Percentiles rank a stretch among this genome's conserved stretches.
phyloP scores from a whole-genome alignment of 352 stramenopile species.

The Phytophthora colocasiae region DNA sequence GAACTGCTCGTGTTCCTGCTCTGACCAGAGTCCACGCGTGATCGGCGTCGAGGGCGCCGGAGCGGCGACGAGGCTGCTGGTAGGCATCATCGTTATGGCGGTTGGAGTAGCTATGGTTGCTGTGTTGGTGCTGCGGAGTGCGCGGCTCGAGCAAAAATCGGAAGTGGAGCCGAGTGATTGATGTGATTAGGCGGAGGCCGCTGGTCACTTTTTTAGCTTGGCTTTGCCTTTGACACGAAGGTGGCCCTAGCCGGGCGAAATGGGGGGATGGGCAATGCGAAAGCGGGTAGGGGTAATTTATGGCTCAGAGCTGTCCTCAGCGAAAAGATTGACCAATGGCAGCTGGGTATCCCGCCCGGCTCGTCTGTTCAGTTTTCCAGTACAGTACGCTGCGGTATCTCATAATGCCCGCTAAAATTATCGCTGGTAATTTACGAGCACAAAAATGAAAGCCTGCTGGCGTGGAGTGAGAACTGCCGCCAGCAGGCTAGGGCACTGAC shows the following conservation, averaged over 20 bases:
- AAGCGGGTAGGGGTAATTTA: constrained; percentile 37
- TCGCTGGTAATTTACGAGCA: constrained; percentile 39
- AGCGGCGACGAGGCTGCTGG: constrained; percentile 21
- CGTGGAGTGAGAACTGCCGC: not conserved
- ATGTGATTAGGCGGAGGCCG: constrained; percentile 36
- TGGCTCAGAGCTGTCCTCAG: constrained; percentile 28
- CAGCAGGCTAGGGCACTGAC: constrained; percentile 1
- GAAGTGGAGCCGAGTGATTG: constrained; percentile 39
- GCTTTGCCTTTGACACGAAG: constrained; percentile 36
- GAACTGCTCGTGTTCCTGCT: constrained; percentile 83
- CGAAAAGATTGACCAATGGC: constrained; percentile 45
- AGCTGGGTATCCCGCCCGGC: constrained; percentile 31
- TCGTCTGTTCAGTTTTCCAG: constrained; percentile 35
- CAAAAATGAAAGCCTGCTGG: not conserved
- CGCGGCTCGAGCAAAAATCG: constrained; percentile 41
- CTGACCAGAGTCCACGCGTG: constrained; percentile 75
- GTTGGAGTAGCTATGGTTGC: constrained; percentile 19
- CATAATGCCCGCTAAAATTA: constrained; percentile 38
- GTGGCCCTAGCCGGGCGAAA: constrained; percentile 25
- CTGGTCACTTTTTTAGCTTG: constrained; percentile 38
- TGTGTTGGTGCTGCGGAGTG: constrained; percentile 26
- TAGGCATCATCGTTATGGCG: constrained; percentile 44
- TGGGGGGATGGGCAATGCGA: constrained; percentile 26
- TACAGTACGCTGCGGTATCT: constrained; percentile 36
- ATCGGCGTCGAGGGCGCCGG: constrained; percentile 42